Percentiles rank a stretch among this genome's conserved stretches.
Evolutionary conservation across 495 filamentous ascomycete genomes (phyloP).

Genomic region (Pyrenula aspistea): DNA sequence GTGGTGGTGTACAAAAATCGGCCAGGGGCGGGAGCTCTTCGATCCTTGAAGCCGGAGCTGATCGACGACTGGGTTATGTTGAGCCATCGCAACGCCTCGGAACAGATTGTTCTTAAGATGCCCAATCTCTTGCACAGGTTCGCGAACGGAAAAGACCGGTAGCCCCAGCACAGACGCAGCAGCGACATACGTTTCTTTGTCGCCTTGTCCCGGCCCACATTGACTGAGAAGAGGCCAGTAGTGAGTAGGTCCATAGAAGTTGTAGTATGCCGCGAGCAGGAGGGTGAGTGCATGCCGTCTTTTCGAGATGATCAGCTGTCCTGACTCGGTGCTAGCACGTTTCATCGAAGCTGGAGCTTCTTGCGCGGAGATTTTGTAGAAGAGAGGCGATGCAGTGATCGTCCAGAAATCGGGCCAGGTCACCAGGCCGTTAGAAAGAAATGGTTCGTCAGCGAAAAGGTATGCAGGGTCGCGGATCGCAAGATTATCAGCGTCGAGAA

Average conservation of each 20-base stretch:
- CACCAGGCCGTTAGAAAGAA: conserved; percentile 38
- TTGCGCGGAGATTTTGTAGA: conserved; percentile 40
- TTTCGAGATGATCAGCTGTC: conserved; percentile 48
- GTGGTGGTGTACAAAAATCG: not conserved
- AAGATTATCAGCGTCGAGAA: conserved; percentile 50
- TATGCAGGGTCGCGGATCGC: conserved; percentile 38
- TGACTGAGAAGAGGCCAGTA: conserved; percentile 49
- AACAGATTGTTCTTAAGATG: conserved; percentile 11
- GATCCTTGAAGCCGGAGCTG: not conserved
- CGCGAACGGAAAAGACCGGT: conserved; percentile 38
- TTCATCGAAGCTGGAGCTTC: conserved; percentile 21
- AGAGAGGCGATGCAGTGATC: conserved; percentile 36
- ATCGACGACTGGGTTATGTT: not conserved
- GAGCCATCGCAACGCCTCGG: not conserved
- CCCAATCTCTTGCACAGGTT: conserved; percentile 27
- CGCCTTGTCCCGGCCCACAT: conserved; percentile 44
- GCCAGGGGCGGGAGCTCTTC: not conserved
- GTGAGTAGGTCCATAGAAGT: conserved; percentile 44
- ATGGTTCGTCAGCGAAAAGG: conserved; percentile 38
- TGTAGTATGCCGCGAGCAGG: conserved; percentile 51
- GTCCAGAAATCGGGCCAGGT: conserved; percentile 55
- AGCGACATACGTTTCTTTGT: conserved; percentile 52
- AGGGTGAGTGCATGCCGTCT: conserved; percentile 36
- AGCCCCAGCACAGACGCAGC: conserved; percentile 37
- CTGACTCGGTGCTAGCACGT: conserved; percentile 40